Evolutionary conservation across 1,284 basidiomycete genomes (phyloP).

Genomic region (Moniliella sp.): DNA sequence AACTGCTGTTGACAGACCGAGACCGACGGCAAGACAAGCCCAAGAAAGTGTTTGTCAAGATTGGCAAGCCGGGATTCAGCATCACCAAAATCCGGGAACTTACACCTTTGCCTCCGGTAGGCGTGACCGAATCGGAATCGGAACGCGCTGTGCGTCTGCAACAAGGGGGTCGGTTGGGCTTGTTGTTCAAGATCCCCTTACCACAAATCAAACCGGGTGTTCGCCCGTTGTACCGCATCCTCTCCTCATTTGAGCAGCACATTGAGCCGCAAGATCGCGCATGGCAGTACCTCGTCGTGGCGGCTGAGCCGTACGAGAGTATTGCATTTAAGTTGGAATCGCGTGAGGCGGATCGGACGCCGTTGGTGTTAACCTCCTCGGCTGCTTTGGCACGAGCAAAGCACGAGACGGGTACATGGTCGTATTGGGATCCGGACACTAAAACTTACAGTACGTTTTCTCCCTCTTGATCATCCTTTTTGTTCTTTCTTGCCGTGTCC

Average conservation of each 20-base stretch:
- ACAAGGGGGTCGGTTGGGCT: slow-evolving; percentile 43
- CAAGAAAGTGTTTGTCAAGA: slow-evolving; percentile 57
- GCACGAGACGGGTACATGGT: slow-evolving; percentile 19
- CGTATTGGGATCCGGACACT: slow-evolving; percentile 18
- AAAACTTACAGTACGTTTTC: slow-evolving; percentile 17
- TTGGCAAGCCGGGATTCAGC: slow-evolving; percentile 78
- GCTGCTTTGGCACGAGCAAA: background rate
- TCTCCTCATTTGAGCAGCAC: slow-evolving; percentile 92
- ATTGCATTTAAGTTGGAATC: slow-evolving; percentile 85
- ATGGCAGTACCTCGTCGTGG: slow-evolving; percentile 90
- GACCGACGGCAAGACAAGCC: slow-evolving; percentile 5
- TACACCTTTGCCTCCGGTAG: background rate
- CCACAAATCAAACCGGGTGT: slow-evolving; percentile 68
- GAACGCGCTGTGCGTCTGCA: background rate
- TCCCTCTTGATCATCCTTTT: too few relatives aligned
- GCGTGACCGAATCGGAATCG: background rate
- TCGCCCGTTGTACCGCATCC: slow-evolving; percentile 68
- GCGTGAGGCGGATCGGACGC: slow-evolving; percentile 59
- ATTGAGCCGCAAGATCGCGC: slow-evolving; percentile 78
- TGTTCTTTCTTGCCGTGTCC: too few relatives aligned
- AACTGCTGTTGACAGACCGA: slow-evolving; percentile 5
- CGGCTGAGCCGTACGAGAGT: slow-evolving; percentile 94
- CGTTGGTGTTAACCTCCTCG: background rate
- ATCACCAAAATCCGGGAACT: slow-evolving; percentile 65
- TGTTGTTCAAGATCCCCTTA: slow-evolving; percentile 87